Evolutionary conservation across 1,139 yeast genomes (phyloP).

Genomic region (Suhomyces terraborum): DNA sequence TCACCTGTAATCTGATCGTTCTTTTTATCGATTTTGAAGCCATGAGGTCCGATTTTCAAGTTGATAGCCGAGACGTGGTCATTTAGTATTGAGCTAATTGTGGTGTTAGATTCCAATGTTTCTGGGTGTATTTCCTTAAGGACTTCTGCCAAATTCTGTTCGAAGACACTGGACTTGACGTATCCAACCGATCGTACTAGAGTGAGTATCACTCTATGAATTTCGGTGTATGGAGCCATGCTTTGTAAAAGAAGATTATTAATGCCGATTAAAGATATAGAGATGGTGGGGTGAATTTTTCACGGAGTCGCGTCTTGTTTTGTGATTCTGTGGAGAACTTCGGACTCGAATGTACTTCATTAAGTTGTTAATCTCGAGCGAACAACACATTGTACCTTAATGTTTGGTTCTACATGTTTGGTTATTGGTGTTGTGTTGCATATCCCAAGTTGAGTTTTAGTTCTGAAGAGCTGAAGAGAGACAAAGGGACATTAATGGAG

Average conservation of each 20-base stretch:
- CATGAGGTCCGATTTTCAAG: slow-evolving; percentile 37
- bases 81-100: slow-evolving; percentile 24
- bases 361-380: too few species aligned
- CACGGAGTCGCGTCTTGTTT: neutral
- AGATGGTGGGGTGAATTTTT: slow-evolving; percentile 1
- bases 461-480: too few species aligned
- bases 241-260: too few species aligned
- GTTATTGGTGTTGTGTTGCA: too few species aligned
- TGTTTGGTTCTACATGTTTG: too few species aligned
- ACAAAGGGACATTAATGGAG: too few species aligned
- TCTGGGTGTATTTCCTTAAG: slow-evolving; percentile 10
- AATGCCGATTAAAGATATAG: too few species aligned
- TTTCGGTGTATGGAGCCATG: slow-evolving; percentile 23
- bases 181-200: slow-evolving; percentile 39
- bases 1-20: slow-evolving; percentile 40
- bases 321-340: neutral
- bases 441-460: too few species aligned
- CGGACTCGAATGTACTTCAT: neutral
- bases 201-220: slow-evolving; percentile 48
- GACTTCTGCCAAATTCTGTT: slow-evolving; percentile 17
- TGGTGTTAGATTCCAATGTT: slow-evolving; percentile 13
- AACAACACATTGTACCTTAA: too few species aligned
- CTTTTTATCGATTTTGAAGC: slow-evolving; percentile 47
- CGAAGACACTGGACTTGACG: slow-evolving; percentile 19
- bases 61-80: slow-evolving; percentile 42